Base-by-base conservation (phyloP, 192 early-diverging fungal species). In the Ramicandelaber brevisporus region DNA sequence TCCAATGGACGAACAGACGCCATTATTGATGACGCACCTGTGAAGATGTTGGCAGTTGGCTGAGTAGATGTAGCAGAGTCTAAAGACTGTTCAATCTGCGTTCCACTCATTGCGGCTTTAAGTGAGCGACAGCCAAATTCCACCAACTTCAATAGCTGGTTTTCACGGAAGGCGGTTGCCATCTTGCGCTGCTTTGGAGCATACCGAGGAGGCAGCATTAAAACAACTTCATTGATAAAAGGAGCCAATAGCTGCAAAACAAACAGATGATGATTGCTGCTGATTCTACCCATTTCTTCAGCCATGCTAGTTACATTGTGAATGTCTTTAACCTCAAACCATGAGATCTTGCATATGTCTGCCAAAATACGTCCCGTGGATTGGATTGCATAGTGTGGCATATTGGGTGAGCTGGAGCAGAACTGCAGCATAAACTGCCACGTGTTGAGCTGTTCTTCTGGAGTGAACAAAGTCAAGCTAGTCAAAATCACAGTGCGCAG, bases 181-280 rank as follows among this genome's bases (percentile, higher is more conserved):
- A 57, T 58, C 17, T 81, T 80, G 26, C 76, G 53, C 43, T 79
- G 71, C 41, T 49, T 51, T 1, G 70, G 43, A 17, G 73, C 39
- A 38, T 67, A 73, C 29, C 63, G 53, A 20, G 61, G 29, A 28
- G 72, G 46, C 31, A 53, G 38, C 29, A 62, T 48, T 20, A 43
- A 43, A 53, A 77, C 78, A 46, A 81, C 78, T 46, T 83, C 79
- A 26, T 58, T 55, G 9, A 85, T 70, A 23, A 81, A 50, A 2
- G 59, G 48, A 1, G 56, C 46, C 27, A 81, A 37, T 26, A 78
- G 50, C 40, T 77, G 61, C 30, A 81, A 41, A 14, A 62, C 77
- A 27, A 77, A 45, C 17, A 72, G 43, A 11, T 54, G 48, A 36
- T 69, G 61, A 41, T 41, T 25, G 19, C 9, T 7, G 2, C 26